A percentile compares a stretch with the other conserved stretches of the same genome.
Conservation (phyloP, 2,329 filamentous ascomycete genomes). For the Basipetospora sp. region DNA sequence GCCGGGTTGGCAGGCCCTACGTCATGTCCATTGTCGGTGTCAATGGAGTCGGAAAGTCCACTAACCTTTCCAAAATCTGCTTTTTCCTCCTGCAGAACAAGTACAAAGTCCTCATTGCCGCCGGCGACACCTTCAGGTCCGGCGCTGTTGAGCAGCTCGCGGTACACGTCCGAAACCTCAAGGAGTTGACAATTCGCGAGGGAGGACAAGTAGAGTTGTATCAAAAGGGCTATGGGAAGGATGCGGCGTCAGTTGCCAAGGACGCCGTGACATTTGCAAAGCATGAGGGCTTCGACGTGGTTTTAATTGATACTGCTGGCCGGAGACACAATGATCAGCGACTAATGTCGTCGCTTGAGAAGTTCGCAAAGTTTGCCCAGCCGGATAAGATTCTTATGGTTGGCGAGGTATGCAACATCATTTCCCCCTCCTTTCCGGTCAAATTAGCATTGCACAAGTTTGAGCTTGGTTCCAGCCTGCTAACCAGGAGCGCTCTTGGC, state of each 20-base stretch:
- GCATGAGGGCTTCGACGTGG: slow-evolving; percentile 70
- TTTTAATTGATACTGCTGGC: slow-evolving; percentile 91
- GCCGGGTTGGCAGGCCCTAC: slow-evolving; percentile 61
- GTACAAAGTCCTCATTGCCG: slow-evolving; percentile 84
- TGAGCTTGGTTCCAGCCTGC: too few relatives aligned
- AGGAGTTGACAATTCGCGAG: slow-evolving; percentile 73
- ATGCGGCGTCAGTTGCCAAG: slow-evolving; percentile 86
- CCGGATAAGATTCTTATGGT: slow-evolving; percentile 99
- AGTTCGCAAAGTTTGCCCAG: slow-evolving; percentile 89
- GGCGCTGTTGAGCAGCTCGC: slow-evolving; percentile 93
- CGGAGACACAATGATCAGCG: slow-evolving; percentile 89
- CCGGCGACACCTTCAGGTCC: slow-evolving; percentile 91
- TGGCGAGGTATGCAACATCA: slow-evolving; percentile 23
- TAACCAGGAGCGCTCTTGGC: too few relatives aligned
- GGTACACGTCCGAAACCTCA: slow-evolving; percentile 86
- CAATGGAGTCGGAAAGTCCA: slow-evolving; percentile 96
- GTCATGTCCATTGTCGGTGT: slow-evolving; percentile 97
- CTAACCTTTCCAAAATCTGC: slow-evolving; percentile 92
- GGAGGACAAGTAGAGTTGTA: slow-evolving; percentile 79
- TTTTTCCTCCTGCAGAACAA: slow-evolving; percentile 97
- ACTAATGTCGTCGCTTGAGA: slow-evolving; percentile 91
- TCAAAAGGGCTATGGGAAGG: slow-evolving; percentile 94
- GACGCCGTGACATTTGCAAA: slow-evolving; percentile 76
- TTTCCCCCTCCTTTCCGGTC: slow-evolving; percentile 13
- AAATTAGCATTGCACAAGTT: too few relatives aligned